These are phyloP conservation scores for Monosporascus sp. DNA, from an alignment of 2,329 filamentous ascomycete species.

Conservation along the genomic window DNA sequence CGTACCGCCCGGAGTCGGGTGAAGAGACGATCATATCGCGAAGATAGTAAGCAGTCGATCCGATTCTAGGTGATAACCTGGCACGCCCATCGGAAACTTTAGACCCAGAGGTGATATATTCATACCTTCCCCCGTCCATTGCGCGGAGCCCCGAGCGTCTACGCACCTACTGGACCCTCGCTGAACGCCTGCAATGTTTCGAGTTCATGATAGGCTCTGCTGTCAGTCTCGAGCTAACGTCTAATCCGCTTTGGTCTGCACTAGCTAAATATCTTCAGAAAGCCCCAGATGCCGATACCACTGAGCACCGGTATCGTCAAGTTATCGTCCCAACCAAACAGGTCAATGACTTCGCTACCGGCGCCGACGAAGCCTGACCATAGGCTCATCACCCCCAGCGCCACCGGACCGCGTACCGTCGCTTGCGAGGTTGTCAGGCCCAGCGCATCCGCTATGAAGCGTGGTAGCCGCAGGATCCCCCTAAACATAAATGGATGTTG, in stretches of 20 bases:
- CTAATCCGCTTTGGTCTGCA: constrained; percentile 7
- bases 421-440: constrained; percentile 55
- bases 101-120: not conserved
- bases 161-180: not conserved
- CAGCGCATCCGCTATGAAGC: constrained; percentile 49
- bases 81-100: not conserved
- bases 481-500: constrained; percentile 74
- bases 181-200: constrained; percentile 21
- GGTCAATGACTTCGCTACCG: constrained; percentile 81
- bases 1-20: not conserved
- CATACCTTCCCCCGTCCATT: not conserved
- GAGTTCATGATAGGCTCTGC: constrained; percentile 5
- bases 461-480: constrained; percentile 67
- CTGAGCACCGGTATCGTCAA: constrained; percentile 92
- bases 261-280: constrained; percentile 79
- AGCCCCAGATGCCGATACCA: constrained; percentile 83
- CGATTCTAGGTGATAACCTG: not conserved
- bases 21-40: not conserved
- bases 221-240: constrained; percentile 6
- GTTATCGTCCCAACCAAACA: constrained; percentile 96
- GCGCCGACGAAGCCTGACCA: constrained; percentile 87
- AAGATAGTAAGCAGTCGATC: not conserved
- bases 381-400: constrained; percentile 74
- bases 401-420: constrained; percentile 63
- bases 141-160: not conserved